Conservation (phyloP, 2,329 filamentous ascomycete species). For the Ophiostoma sp. region DNA sequence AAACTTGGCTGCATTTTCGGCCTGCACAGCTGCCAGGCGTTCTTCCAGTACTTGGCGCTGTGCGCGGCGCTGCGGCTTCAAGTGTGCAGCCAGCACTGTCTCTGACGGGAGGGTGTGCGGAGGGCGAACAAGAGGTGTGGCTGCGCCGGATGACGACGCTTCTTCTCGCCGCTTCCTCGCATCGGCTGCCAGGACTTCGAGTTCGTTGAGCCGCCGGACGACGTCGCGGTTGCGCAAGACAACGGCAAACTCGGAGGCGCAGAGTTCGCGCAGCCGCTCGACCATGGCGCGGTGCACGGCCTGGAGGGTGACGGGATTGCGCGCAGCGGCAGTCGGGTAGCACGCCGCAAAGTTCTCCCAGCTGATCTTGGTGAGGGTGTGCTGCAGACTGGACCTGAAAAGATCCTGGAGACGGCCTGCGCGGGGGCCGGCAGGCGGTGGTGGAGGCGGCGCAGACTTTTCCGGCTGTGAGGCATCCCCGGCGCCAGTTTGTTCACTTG, state of each 20-base stretch:
- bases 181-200: constrained; percentile 51
- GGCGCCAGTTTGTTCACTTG: neutral
- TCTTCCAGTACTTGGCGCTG: constrained; percentile 55
- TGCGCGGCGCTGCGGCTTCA: constrained; percentile 46
- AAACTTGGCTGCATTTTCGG: constrained; percentile 51
- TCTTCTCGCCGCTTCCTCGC: constrained; percentile 40
- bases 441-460: constrained; percentile 22
- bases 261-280: constrained; percentile 48
- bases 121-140: constrained; percentile 24
- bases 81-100: constrained; percentile 50
- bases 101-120: constrained; percentile 51
- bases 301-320: constrained; percentile 46
- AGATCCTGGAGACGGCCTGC: constrained; percentile 50
- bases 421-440: constrained; percentile 49
- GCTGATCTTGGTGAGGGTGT: constrained; percentile 51
- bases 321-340: constrained; percentile 54
- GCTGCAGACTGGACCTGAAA: constrained; percentile 47
- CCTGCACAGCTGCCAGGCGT: constrained; percentile 50
- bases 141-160: constrained; percentile 26
- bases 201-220: constrained; percentile 52
- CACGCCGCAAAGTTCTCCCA: constrained; percentile 55
- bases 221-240: constrained; percentile 50
- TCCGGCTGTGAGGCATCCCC: neutral
- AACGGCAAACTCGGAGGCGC: constrained; percentile 53
- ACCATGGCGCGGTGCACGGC: constrained; percentile 56